phyloP scores from a whole-genome alignment of 371 early-diverging fungal genomes.

The Actinomortierella ambigua region DNA sequence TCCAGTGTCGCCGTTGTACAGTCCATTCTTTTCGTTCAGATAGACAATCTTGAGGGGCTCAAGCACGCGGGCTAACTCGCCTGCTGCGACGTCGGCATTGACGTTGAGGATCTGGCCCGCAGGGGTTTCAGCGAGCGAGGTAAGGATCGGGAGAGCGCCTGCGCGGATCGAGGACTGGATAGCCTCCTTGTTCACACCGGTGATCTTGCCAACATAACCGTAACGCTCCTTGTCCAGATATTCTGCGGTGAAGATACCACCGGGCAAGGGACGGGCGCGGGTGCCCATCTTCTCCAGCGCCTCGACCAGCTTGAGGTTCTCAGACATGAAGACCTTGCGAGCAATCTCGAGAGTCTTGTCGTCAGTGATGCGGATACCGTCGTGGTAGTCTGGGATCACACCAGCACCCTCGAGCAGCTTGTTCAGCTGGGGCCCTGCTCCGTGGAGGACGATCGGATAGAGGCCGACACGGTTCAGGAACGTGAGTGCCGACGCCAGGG shows the following conservation, averaged over 20 bases:
- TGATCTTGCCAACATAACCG: constrained; percentile 91
- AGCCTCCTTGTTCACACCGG: constrained; percentile 85
- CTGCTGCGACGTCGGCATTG: constrained; percentile 97
- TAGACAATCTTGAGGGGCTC: constrained; percentile 97
- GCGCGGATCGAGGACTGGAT: constrained; percentile 92
- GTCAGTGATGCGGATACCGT: constrained; percentile 97
- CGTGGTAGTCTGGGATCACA: constrained; percentile 90
- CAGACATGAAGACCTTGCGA: constrained; percentile 87
- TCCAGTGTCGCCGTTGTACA: constrained; percentile 90
- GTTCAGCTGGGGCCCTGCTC: constrained; percentile 97
- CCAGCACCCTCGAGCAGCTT: constrained; percentile 82
- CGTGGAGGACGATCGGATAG: constrained; percentile 97
- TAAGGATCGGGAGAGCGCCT: constrained; percentile 94
- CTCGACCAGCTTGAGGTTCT: constrained; percentile 95
- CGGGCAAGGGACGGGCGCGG: constrained; percentile 90
- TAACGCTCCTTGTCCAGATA: constrained; percentile 93
- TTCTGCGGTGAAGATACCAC: constrained; percentile 94
- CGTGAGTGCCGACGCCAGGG: constrained; percentile 92
- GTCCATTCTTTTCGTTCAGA: constrained; percentile 94
- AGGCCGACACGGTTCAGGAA: constrained; percentile 96
- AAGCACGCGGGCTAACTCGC: constrained; percentile 92
- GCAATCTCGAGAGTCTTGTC: constrained; percentile 90
- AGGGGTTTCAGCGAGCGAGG: constrained; percentile 94
- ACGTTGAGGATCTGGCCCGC: constrained; percentile 96
- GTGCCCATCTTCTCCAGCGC: constrained; percentile 94